phyloP scores from a whole-genome alignment of 228 moss, liverwort and hornwort species.

The Sphagnum magellanicum region DNA sequence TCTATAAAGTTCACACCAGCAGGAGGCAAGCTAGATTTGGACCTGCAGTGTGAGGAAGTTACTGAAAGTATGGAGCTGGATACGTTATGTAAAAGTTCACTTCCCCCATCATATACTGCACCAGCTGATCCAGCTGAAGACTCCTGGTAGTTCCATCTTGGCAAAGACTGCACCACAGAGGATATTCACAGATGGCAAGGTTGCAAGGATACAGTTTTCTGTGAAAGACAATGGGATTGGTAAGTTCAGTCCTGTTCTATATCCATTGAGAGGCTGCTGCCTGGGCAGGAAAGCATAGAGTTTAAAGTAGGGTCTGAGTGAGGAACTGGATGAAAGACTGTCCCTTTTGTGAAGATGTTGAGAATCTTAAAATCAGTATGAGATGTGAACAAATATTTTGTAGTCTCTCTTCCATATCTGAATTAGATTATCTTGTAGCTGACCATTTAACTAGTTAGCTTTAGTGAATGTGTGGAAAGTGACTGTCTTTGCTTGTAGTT shows the following conservation, averaged over 20 bases:
- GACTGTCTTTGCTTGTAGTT: too few relatives aligned
- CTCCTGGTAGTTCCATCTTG: constrained; percentile 26
- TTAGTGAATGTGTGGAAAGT: too few relatives aligned
- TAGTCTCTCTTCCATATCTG: too few relatives aligned
- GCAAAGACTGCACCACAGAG: constrained; percentile 10
- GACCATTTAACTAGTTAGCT: too few relatives aligned
- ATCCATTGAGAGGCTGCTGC: too few relatives aligned
- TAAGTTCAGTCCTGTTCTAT: constrained; percentile 9
- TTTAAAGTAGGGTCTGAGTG: too few relatives aligned
- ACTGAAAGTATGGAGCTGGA: constrained; percentile 16
- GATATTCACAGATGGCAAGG: constrained; percentile 26
- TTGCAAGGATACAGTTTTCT: constrained; percentile 60
- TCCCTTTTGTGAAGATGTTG: too few relatives aligned
- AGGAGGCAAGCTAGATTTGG: constrained; percentile 60
- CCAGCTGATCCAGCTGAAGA: constrained; percentile 13
- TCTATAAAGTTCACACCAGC: constrained; percentile 69
- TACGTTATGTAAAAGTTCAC: neutral
- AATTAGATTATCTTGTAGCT: too few relatives aligned
- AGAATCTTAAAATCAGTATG: too few relatives aligned
- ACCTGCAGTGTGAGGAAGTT: constrained; percentile 55
- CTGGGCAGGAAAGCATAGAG: too few relatives aligned
- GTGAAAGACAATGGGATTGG: constrained; percentile 85
- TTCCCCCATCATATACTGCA: neutral
- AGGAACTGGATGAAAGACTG: too few relatives aligned
- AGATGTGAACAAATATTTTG: too few relatives aligned